Evolutionary conservation across 2,329 filamentous ascomycete species (phyloP).

Genomic region (Knoxdaviesia capensis): DNA sequence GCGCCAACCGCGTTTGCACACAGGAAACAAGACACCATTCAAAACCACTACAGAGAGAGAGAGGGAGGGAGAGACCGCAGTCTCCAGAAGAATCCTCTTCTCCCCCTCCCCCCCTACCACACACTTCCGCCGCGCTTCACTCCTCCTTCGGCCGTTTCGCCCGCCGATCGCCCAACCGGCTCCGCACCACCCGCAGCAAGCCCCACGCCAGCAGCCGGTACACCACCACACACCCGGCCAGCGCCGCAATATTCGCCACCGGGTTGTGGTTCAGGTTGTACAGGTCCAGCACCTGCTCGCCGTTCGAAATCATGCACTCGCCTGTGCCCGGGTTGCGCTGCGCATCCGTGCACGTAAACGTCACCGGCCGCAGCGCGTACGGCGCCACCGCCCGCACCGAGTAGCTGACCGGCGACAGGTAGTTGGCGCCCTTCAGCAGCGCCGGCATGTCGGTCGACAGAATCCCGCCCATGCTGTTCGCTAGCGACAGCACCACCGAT

Average conservation of each 20-base stretch:
- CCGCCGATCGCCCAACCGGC: conserved; percentile 16
- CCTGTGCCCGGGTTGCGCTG: conserved; percentile 37
- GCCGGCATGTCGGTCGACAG: conserved; percentile 49
- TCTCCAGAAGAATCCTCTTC: too few species aligned
- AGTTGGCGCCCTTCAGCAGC: conserved; percentile 48
- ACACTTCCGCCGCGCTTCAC: too few species aligned
- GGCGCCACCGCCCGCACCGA: conserved; percentile 44
- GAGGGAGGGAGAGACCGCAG: too few species aligned
- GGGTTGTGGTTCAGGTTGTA: conserved; percentile 47
- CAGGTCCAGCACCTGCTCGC: conserved; percentile 43
- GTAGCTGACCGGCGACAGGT: conserved; percentile 53
- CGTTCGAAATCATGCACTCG: conserved; percentile 42
- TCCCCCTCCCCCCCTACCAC: too few species aligned
- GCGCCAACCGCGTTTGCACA: too few species aligned
- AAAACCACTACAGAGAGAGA: too few species aligned
- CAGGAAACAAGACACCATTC: too few species aligned
- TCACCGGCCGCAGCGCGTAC: conserved; percentile 38
- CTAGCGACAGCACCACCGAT: conserved; percentile 47
- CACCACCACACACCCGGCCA: conserved; percentile 41
- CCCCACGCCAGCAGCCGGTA: conserved; percentile 46
- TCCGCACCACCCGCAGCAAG: conserved; percentile 32
- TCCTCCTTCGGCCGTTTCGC: too few species aligned
- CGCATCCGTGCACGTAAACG: conserved; percentile 40
- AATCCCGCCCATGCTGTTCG: conserved; percentile 50
- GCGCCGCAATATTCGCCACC: conserved; percentile 36